These are phyloP conservation scores for Canavalia gladiata DNA, from an alignment of 306 rosid genomes.

Conservation along the genomic window DNA sequence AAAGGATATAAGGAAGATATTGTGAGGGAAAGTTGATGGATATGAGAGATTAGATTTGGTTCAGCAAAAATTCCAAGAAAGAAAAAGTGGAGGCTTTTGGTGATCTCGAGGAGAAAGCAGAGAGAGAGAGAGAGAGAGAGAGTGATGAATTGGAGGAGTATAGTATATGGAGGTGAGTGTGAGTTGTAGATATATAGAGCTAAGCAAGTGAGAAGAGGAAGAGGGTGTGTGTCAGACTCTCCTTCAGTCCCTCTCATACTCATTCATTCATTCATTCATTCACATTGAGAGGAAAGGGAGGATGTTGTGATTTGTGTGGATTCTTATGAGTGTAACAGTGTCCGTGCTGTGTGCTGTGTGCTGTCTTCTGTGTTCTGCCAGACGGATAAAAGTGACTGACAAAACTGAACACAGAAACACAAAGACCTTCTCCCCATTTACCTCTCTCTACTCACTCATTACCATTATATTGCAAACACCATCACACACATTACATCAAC, in stretches of 20 bases:
- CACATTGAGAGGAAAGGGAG: background rate
- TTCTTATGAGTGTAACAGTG: slow-evolving; percentile 52
- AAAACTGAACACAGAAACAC: slow-evolving; percentile 52
- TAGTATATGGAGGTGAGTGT: slow-evolving; percentile 47
- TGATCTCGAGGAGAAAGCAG: slow-evolving; percentile 67
- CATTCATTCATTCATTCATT: background rate
- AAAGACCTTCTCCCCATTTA: slow-evolving; percentile 41
- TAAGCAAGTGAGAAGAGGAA: slow-evolving; percentile 6
- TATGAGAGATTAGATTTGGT: slow-evolving; percentile 60
- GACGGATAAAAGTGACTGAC: slow-evolving; percentile 49
- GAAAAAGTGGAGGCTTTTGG: slow-evolving; percentile 55
- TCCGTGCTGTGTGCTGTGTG: slow-evolving; percentile 22
- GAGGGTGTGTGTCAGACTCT: background rate
- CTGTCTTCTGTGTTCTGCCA: slow-evolving; percentile 19
- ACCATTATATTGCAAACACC: background rate
- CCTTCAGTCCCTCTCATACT: slow-evolving; percentile 41
- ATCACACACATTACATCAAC: background rate
- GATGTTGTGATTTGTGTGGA: slow-evolving; percentile 50
- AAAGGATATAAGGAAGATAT: slow-evolving; percentile 52
- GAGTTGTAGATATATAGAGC: background rate
- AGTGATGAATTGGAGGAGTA: slow-evolving; percentile 59
- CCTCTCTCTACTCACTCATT: slow-evolving; percentile 47
- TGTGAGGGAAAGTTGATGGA: slow-evolving; percentile 52
- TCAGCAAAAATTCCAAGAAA: slow-evolving; percentile 53
- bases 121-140: slow-evolving; percentile 21